A percentile compares a stretch with the other conserved stretches of the same genome.
These are phyloP conservation scores for Ophiostoma tasmaniense DNA, from an alignment of 2,329 filamentous ascomycete species.

Conservation along the genomic window DNA sequence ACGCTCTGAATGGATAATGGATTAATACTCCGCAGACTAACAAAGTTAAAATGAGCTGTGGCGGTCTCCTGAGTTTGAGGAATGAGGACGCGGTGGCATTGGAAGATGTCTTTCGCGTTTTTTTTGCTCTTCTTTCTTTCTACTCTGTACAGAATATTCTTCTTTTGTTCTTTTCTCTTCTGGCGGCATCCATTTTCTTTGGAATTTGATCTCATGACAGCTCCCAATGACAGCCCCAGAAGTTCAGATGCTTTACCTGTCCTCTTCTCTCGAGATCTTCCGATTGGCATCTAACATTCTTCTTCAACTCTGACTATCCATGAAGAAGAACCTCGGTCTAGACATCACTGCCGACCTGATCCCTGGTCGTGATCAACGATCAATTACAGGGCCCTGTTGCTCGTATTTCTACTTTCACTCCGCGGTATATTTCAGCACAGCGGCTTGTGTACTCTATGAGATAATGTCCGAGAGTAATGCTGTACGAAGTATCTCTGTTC, in stretches of 20 bases:
- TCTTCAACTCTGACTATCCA: not conserved
- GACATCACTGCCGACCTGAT: not conserved
- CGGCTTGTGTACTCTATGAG: not conserved
- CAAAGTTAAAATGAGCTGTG: conserved; percentile 1
- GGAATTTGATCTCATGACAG: not conserved
- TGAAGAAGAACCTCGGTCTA: not conserved
- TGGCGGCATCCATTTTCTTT: not conserved
- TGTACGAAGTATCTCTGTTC: not conserved
- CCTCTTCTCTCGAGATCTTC: not conserved
- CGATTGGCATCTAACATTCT: not conserved
- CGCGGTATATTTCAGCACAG: not conserved
- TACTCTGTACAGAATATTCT: not conserved
- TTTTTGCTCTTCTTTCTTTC: not conserved
- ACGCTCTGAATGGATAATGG: too few relatives aligned
- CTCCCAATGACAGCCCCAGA: too few relatives aligned
- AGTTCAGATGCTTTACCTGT: not conserved
- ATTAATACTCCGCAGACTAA: conserved; percentile 3
- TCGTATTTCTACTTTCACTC: not conserved
- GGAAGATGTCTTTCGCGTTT: not conserved
- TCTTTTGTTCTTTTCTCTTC: not conserved
- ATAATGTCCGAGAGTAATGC: not conserved
- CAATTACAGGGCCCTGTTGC: not conserved
- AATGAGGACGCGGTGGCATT: not conserved
- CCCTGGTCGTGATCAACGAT: not conserved
- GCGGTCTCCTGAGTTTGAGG: not conserved